phyloP scores from a whole-genome alignment of 768 basidiomycete species.

The Pleurotus djamor region DNA sequence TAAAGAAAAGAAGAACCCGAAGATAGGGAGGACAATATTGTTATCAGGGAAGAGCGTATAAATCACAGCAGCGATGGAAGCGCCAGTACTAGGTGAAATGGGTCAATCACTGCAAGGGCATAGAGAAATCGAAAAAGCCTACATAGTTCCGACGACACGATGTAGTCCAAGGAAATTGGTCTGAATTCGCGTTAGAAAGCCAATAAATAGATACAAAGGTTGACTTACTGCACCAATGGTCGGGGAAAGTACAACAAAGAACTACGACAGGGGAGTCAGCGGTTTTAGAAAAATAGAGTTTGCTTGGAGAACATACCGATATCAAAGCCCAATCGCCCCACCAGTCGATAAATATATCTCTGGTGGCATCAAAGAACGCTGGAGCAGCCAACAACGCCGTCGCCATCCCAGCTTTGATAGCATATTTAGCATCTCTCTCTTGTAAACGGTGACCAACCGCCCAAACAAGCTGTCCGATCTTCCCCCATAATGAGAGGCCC shows the following conservation, averaged over 20 bases:
- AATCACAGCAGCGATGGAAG: conserved; percentile 66
- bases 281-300: conserved; percentile 4
- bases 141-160: conserved; percentile 86
- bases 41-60: conserved; percentile 80
- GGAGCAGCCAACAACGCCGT: conserved; percentile 82
- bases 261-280: conserved; percentile 36
- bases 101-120: conserved; percentile 8
- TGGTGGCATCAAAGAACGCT: conserved; percentile 80
- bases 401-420: conserved; percentile 84
- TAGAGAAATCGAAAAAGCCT: conserved; percentile 22
- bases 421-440: conserved; percentile 82
- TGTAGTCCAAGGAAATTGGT: conserved; percentile 86
- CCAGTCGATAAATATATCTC: conserved; percentile 77
- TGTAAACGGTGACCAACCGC: conserved; percentile 57
- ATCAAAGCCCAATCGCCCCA: conserved; percentile 97
- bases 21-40: conserved; percentile 68
- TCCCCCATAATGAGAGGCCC: conserved; percentile 58
- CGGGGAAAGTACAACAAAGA: conserved; percentile 89
- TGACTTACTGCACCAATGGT: conserved; percentile 76
- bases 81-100: conserved; percentile 59
- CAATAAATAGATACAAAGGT: neutral
- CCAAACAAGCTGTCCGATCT: conserved; percentile 74
- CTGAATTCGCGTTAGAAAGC: conserved; percentile 31
- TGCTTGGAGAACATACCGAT: conserved; percentile 51
- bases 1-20: conserved; percentile 87